Evolutionary conservation across 306 rosid species (phyloP).

Genomic region (Dalbergia cultrata): DNA sequence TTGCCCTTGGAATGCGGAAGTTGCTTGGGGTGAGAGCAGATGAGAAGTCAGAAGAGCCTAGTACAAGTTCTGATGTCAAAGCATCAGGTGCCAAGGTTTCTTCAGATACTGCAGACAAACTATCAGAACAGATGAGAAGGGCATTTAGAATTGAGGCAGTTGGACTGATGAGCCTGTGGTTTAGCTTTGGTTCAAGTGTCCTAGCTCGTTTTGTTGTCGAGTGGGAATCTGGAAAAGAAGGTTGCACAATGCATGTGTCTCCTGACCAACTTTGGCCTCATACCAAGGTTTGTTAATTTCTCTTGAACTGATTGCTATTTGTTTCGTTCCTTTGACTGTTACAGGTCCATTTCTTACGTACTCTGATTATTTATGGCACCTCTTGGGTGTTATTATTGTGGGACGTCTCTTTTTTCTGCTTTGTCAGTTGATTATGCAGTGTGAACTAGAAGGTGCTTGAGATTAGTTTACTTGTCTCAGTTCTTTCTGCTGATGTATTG

Average conservation of each 20-base stretch:
- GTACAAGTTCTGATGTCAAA: conserved; percentile 66
- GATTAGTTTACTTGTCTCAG: conserved; percentile 16
- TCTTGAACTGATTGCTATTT: conserved; percentile 37
- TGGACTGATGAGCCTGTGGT: conserved; percentile 97
- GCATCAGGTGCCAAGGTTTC: conserved; percentile 65
- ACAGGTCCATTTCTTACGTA: conserved; percentile 29
- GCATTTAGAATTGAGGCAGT: conserved; percentile 98
- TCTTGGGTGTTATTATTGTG: conserved; percentile 25
- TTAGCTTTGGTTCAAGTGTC: conserved; percentile 94
- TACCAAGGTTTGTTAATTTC: conserved; percentile 76
- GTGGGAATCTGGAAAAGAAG: conserved; percentile 98
- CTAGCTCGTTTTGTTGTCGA: conserved; percentile 99
- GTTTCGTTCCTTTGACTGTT: conserved; percentile 24
- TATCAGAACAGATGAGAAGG: conserved; percentile 91
- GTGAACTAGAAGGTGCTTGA: conserved; percentile 12
- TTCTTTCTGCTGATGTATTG: conserved; percentile 19
- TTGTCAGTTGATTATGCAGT: conserved; percentile 2
- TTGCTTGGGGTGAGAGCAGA: conserved; percentile 87
- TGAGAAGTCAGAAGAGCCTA: conserved; percentile 82
- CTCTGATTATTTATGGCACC: conserved; percentile 21
- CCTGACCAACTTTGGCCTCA: conserved; percentile 99
- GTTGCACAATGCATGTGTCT: conserved; percentile 99
- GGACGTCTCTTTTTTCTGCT: conserved; percentile 20
- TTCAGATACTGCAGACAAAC: conserved; percentile 74
- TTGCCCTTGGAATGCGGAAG: conserved; percentile 94